Evolutionary conservation across 1,284 basidiomycete species (phyloP), one percentile per base, ranked within the genome.

Genomic region (Exsudoporus floridanus): DNA sequence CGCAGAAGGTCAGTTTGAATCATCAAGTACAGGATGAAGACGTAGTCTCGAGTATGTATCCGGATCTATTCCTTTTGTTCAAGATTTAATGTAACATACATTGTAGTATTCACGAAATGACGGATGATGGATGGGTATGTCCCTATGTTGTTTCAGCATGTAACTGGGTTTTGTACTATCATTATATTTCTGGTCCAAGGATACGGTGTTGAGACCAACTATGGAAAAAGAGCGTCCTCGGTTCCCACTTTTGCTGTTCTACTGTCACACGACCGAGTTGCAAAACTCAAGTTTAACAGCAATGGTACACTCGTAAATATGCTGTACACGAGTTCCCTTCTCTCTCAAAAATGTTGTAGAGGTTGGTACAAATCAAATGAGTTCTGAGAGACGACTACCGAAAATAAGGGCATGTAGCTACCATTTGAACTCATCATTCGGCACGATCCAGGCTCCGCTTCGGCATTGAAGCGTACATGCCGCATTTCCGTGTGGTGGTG

Each of bases 11-110:
- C 50, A 94, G 95, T 40, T 75, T 98, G 53, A 79, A 77, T 38
- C 96, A 98, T 73, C 80, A 84, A 49, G 90, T 98, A 18, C 86
- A 89, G 63, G 93, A 97, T 64, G 95, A 98, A 71, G 96, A 98
- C 70, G 94, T 97, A 14, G 90, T 94, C 51, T 92, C 90, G 33
- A 89, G 92, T 94, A 64, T 70, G 91, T 81, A 42, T 47, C 30
- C 33, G 10, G 13, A n/a, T 25, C 10, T 36, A 10, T 33, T 27
- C 30, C 30, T 25, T 35, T 36, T 33, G 14, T 14, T 46, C 44
- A 2, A 33, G 21, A 23, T 35, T 23, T 56, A n/a, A 60, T 38
- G 21, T 14, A 25, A 43, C 18, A 10, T 5, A 3, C 27, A 36
- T 28, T 14, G 27, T 36, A 77, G 74, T 76, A 62, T 77, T 76